Evolutionary conservation across 106 monocot genomes (phyloP), one percentile per base, ranked within the genome.

Genomic region (Narthecium ossifragum): DNA sequence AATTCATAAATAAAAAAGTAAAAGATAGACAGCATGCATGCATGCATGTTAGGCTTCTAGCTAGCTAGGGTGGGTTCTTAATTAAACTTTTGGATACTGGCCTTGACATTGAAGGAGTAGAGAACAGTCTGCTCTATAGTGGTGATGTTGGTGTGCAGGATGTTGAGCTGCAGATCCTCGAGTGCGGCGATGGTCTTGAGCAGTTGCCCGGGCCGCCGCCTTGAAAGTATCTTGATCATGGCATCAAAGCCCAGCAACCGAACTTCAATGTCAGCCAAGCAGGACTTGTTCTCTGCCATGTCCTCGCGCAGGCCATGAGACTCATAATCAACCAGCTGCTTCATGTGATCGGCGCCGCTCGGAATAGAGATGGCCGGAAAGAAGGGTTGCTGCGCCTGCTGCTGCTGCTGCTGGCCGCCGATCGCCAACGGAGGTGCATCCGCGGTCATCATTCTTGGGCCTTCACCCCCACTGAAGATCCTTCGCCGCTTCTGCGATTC

Each of bases 101-200:
- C 88, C 88, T 88, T 85, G 57, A 88, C 84, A 56, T 79, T 93
- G 79, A 93, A 88, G 29, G 93, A 93, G 69, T 88, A 93, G 36
- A 88, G 82, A 46, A 93, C 93, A 31, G 85, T 85, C 54, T 93
- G 88, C 62, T 88, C 93, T 21, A 93, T 80, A 31, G 93, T 93
- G 64, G 85, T 93, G 37, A 93, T 72, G 59, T 93, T 93, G 26
- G 88, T 82, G 58, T 80, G 85, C 8, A 88, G 71, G 50, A 93
- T 88, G 55, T 14, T 57, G 28, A 88, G 36, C 69, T 84, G 93
- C 76, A 93, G 12, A 26, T 93, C 88, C 45, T 93, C 93, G 15
- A 93, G 78, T 0, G 93, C 93, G 1, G 81, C 76, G 9, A 85
- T 79, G 17, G 47, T 85, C 78, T 46, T 79, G 41, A 88, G 46